Evolutionary conservation across 2,329 filamentous ascomycete genomes (phyloP), one percentile per base, ranked within the genome.

Genomic region (Alternaria ventricosa): DNA sequence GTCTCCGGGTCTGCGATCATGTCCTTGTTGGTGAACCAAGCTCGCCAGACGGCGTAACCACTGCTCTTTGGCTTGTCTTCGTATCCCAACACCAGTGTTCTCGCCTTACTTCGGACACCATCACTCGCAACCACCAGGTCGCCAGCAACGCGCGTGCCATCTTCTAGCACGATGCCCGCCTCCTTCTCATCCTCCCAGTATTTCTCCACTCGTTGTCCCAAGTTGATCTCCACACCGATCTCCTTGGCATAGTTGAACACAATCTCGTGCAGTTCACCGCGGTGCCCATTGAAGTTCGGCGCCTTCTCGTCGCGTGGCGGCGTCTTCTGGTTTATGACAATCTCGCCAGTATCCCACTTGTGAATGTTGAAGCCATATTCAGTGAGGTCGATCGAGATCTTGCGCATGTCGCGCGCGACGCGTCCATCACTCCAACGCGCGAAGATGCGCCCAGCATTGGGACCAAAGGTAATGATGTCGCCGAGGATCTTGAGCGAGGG

Each of bases 401-500:
- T 75, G 23, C 83, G 82, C 78, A 88, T 81, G 47, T 81, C 80
- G 49, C 78, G 75, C 8, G 82, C 80, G 10, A 89, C 80, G 33
- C 79, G 75, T 30, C 87, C 85, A 27, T 84, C 74, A 0, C 79
- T 80, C 88, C 88, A 90, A 4, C 88, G 84, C 56, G 85, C 74
- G 70, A 89, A 88, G 68, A 90, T 89, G 44, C 87, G 85, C 0
- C 87, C 87, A 12, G 83, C 87, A 67, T 90, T 90, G 51, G 86
- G 82, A 2, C 87, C 87, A 65, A 89, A 89, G 12, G 85, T 87
- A 65, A 89, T 89, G 65, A 89, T 88, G 77, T 89, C 86, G 56
- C 88, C 88, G 0, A 90, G 82, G 5, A 82, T 78, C 68, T 89
- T 90, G 58, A 89, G 83, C 57, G 85, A 83, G 8, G 78, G 77